Percentiles rank a stretch among this genome's conserved stretches.
phyloP scores from a whole-genome alignment of 2,329 filamentous ascomycete genomes.

The Sporothrix schenckii region DNA sequence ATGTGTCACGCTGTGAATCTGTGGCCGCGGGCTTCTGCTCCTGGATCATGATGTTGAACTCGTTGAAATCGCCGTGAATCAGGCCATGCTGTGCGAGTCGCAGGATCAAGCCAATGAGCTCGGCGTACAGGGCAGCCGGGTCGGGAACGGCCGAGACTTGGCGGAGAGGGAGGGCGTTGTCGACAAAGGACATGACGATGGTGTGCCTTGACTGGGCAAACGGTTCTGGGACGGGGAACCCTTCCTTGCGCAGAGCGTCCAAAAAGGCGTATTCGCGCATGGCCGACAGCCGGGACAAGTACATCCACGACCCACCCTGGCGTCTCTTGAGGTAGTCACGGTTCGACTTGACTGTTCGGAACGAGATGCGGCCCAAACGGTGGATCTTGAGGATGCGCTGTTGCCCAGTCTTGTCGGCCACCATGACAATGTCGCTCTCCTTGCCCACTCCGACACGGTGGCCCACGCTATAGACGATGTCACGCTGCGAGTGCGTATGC shows the following conservation, averaged over 20 bases:
- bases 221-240: constrained; percentile 87
- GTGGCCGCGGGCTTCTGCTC: constrained; percentile 64
- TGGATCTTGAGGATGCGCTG: constrained; percentile 95
- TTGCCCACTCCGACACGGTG: constrained; percentile 96
- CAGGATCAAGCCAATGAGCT: constrained; percentile 84
- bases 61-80: constrained; percentile 98
- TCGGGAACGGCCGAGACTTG: constrained; percentile 84
- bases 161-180: constrained; percentile 88
- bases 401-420: constrained; percentile 74
- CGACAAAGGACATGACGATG: constrained; percentile 91
- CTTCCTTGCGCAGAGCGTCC: constrained; percentile 78
- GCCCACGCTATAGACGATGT: constrained; percentile 86
- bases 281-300: constrained; percentile 88
- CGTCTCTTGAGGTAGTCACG: constrained; percentile 86
- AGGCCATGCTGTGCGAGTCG: constrained; percentile 81
- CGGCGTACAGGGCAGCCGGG: constrained; percentile 83
- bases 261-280: constrained; percentile 96
- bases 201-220: constrained; percentile 90
- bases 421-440: constrained; percentile 95
- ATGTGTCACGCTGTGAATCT: constrained; percentile 36
- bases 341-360: constrained; percentile 94
- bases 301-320: constrained; percentile 88
- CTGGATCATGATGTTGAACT: constrained; percentile 96
- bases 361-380: constrained; percentile 90
- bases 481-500: constrained; percentile 80